A percentile compares a stretch with the other conserved stretches of the same genome.
Conservation (phyloP, 2,329 filamentous ascomycete species). For the Exutisphaerella laricina region DNA sequence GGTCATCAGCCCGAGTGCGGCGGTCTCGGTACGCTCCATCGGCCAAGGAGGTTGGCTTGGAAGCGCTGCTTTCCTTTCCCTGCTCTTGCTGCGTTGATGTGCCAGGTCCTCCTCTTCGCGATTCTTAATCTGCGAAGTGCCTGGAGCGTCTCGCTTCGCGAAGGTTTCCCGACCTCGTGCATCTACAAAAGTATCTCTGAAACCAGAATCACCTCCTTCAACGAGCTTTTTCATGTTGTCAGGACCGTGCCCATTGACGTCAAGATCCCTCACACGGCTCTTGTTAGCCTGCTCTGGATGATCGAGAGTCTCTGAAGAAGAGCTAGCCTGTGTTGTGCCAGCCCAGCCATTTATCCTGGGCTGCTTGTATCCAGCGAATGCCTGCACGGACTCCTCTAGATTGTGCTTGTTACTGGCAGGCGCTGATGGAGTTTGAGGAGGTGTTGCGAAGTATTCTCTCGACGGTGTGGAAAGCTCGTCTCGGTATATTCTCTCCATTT, state of each 20-base stretch:
- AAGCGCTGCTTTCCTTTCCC: conserved; percentile 30
- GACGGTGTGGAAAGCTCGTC: conserved; percentile 14
- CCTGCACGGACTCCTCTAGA: conserved; percentile 15
- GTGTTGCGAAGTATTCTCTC: conserved; percentile 29
- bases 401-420: conserved; percentile 23
- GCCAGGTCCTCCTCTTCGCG: conserved; percentile 31
- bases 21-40: conserved; percentile 52
- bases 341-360: conserved; percentile 15
- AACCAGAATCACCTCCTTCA: conserved; percentile 26
- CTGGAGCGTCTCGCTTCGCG: conserved; percentile 55
- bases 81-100: conserved; percentile 31
- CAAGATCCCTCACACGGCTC: conserved; percentile 53
- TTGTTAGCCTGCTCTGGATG: conserved; percentile 13
- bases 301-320: conserved; percentile 9
- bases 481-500: conserved; percentile 40
- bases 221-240: conserved; percentile 62
- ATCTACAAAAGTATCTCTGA: conserved; percentile 51
- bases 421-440: conserved; percentile 32
- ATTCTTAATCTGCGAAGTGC: conserved; percentile 52
- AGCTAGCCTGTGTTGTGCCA: conserved; percentile 14
- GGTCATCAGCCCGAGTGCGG: conserved; percentile 62
- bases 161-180: conserved; percentile 63
- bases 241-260: conserved; percentile 70
- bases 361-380: conserved; percentile 13
- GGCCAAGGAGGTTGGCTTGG: conserved; percentile 31